Percentiles rank a stretch among this genome's conserved stretches.
Conservation (phyloP, 192 early-diverging fungal species). For the Coemansia sp. region DNA sequence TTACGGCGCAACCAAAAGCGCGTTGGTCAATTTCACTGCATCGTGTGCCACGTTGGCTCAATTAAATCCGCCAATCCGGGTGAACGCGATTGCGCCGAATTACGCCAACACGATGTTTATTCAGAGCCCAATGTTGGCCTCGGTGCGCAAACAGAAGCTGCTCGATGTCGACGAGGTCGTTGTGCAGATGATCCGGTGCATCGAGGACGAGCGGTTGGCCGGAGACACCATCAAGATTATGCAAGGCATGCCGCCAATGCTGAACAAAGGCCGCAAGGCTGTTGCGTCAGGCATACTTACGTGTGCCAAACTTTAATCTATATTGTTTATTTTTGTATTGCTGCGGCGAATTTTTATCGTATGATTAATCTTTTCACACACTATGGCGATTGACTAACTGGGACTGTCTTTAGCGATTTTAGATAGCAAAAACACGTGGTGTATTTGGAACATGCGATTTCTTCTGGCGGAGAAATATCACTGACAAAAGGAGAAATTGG, state of each 20-base stretch:
- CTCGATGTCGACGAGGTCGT: conserved; percentile 55
- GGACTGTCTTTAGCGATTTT: too few relatives aligned
- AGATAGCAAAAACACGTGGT: too few relatives aligned
- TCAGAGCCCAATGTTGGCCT: conserved; percentile 7
- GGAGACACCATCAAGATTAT: conserved; percentile 56
- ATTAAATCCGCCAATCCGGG: conserved; percentile 53
- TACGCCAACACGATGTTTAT: conserved; percentile 59
- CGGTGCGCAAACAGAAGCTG: conserved; percentile 20
- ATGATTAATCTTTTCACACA: background rate
- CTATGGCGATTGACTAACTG: too few relatives aligned
- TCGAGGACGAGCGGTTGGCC: conserved; percentile 58
- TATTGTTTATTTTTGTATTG: background rate
- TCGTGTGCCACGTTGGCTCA: conserved; percentile 48
- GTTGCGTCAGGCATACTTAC: conserved; percentile 29
- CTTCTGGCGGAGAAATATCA: too few relatives aligned
- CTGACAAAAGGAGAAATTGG: background rate
- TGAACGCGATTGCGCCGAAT: conserved; percentile 66
- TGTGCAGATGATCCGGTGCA: conserved; percentile 59
- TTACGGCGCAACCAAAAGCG: conserved; percentile 77
- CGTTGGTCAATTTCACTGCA: conserved; percentile 64
- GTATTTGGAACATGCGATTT: too few relatives aligned
- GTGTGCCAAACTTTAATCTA: conserved; percentile 22
- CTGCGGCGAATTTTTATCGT: background rate
- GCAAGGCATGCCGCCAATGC: conserved; percentile 21
- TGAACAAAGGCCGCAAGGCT: conserved; percentile 49